Evolutionary conservation across 208 protist genomes (phyloP), one percentile per base, ranked within the genome.

Genomic region (Acanthamoeba healyi): DNA sequence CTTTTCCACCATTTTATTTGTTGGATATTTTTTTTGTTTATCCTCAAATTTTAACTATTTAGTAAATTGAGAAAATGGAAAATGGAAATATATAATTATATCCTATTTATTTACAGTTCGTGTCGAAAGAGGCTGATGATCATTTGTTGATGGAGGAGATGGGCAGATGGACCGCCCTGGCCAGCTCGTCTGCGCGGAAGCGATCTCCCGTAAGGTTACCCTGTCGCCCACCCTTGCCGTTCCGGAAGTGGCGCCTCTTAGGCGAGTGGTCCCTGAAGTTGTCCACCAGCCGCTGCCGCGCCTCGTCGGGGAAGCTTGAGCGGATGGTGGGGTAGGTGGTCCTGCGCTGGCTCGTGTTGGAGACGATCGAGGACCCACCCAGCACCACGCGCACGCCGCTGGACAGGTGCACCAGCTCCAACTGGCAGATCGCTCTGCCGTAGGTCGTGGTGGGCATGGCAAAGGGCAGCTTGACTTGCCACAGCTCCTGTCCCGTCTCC

Each of bases 221-320:
- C 70, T 79, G 70, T 6, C 70, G 70, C 70, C 36, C 42, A 24
- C 70, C 70, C 36, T 79, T 79, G 70, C 70, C 70, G 70, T 79
- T 79, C 22, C 42, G 70, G 19, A 79, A 79, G 70, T 79, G 70
- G 0, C 70, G 70, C 6, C 70, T 32, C 36, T 38, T 79, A 17
- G 70, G 70, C 40, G 70, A 38, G 70, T 79, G 70, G n/a, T 14
- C 6, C 22, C 36, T 6, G 70, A 32, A 79, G 70, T 79, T 79
- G 40, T 79, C 36, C 34, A 79, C 70, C 12, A 79, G 70, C 70
- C 22, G 12, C 36, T 46, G 70, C 24, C n/a, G 36, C 12, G 9
- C 34, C 19, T 49, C 38, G 70, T 5, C 38, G 17, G 15, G 36
- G 36, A 79, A 79, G 36, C 70, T 49, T 9, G 14, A 17, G 40